phyloP scores from a whole-genome alignment of 164 flowering plant species.

The Sedum album region DNA sequence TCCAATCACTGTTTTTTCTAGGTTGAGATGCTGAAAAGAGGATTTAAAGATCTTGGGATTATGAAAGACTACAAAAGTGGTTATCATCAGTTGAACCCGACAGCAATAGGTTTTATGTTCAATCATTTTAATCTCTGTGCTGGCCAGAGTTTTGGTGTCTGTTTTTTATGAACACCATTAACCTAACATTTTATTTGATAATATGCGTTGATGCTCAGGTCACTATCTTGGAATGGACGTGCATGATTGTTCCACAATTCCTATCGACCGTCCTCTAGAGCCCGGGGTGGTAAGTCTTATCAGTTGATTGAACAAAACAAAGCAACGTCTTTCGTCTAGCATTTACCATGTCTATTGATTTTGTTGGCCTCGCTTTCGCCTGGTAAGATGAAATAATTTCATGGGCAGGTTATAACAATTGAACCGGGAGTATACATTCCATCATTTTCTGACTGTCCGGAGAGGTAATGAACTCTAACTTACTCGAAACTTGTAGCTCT shows the following conservation, averaged over 20 bases:
- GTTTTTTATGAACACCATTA: not conserved
- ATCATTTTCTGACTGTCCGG: conserved; percentile 43
- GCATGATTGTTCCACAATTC: conserved; percentile 65
- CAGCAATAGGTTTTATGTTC: too few species aligned
- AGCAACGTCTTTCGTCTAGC: not conserved
- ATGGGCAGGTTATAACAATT: conserved; percentile 75
- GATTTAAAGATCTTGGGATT: conserved; percentile 67
- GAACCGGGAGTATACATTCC: conserved; percentile 95
- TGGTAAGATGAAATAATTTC: not conserved
- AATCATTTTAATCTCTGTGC: not conserved
- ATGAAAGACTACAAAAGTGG: conserved; percentile 35
- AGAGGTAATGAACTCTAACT: conserved; percentile 29
- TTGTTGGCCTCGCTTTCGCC: not conserved
- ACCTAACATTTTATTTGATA: not conserved
- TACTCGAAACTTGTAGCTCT: not conserved
- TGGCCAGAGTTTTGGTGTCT: not conserved
- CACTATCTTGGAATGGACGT: conserved; percentile 99
- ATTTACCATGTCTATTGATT: not conserved
- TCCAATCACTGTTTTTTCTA: conserved; percentile 12
- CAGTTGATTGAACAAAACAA: conserved; percentile 5
- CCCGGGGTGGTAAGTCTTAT: conserved; percentile 82
- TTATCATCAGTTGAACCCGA: conserved; percentile 81
- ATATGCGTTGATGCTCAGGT: conserved; percentile 34
- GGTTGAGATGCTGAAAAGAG: conserved; percentile 62
- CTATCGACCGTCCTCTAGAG: conserved; percentile 60